Evolutionary conservation across 2,329 filamentous ascomycete genomes (phyloP).

Genomic region (Meredithiella fracta): DNA sequence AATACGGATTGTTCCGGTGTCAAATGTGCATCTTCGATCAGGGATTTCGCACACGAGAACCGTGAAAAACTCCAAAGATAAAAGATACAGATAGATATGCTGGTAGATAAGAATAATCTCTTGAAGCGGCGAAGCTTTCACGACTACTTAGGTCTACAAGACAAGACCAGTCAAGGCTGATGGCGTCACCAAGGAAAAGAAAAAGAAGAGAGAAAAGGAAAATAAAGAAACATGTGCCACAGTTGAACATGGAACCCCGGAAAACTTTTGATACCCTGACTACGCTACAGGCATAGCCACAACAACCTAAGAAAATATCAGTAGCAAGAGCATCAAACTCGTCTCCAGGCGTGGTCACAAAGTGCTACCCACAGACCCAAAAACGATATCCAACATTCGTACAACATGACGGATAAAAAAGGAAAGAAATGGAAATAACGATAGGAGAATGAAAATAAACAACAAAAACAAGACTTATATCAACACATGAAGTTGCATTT

Average conservation of each 20-base stretch:
- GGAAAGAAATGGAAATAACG: constrained; percentile 4
- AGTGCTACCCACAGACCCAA: too few relatives aligned
- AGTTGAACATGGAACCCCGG: constrained; percentile 7
- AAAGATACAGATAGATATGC: too few relatives aligned
- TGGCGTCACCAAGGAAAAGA: background rate
- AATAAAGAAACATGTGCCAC: constrained; percentile 13
- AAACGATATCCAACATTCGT: too few relatives aligned
- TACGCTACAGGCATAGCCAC: background rate
- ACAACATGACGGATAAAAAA: background rate
- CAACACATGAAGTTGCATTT: constrained; percentile 19
- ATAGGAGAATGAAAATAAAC: background rate
- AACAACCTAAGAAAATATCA: constrained; percentile 7
- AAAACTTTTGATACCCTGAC: constrained; percentile 11
- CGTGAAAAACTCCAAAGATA: too few relatives aligned
- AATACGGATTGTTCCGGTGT: too few relatives aligned
- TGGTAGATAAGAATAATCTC: too few relatives aligned
- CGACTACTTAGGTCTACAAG: too few relatives aligned
- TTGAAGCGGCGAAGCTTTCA: too few relatives aligned
- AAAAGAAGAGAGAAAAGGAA: constrained; percentile 2
- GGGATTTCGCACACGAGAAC: background rate
- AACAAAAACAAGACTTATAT: constrained; percentile 15
- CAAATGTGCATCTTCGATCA: too few relatives aligned
- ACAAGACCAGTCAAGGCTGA: too few relatives aligned
- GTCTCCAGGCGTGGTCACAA: too few relatives aligned
- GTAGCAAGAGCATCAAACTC: background rate